These are phyloP conservation scores for Penicillium coprophilum DNA, from an alignment of 495 filamentous ascomycete genomes.

Conservation along the genomic window DNA sequence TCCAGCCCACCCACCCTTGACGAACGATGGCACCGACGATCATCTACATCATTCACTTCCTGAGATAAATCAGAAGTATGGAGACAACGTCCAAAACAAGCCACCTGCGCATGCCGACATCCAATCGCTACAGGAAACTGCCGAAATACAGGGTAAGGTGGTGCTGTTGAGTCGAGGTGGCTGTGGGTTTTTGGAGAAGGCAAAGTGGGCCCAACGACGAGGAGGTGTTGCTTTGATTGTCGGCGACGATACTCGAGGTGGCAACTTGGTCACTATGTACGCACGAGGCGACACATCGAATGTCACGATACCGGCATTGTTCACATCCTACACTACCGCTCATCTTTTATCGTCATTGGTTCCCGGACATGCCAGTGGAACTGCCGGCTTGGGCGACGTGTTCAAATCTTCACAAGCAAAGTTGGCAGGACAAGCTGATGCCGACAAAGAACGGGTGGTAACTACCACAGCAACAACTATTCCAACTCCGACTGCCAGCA, in stretches of 20 bases:
- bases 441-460: slow-evolving; percentile 22
- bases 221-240: slow-evolving; percentile 90
- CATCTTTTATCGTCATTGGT: slow-evolving; percentile 89
- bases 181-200: slow-evolving; percentile 96
- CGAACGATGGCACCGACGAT: slow-evolving; percentile 88
- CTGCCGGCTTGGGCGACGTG: slow-evolving; percentile 53
- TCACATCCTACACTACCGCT: slow-evolving; percentile 92
- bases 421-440: slow-evolving; percentile 20
- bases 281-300: slow-evolving; percentile 92
- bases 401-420: slow-evolving; percentile 26
- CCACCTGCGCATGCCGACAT: slow-evolving; percentile 78
- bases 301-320: slow-evolving; percentile 87
- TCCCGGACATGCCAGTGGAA: slow-evolving; percentile 63
- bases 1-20: slow-evolving; percentile 25
- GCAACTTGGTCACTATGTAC: slow-evolving; percentile 91
- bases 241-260: slow-evolving; percentile 86
- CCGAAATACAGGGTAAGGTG: slow-evolving; percentile 91
- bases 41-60: slow-evolving; percentile 72
- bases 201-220: slow-evolving; percentile 90
- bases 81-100: slow-evolving; percentile 45
- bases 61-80: slow-evolving; percentile 38
- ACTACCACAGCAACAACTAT: slow-evolving; percentile 27
- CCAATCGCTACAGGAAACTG: slow-evolving; percentile 88
- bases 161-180: slow-evolving; percentile 88
- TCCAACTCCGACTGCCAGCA: slow-evolving; percentile 30